These are phyloP conservation scores for Claviceps africana DNA, from an alignment of 2,329 filamentous ascomycete genomes.

Conservation along the genomic window DNA sequence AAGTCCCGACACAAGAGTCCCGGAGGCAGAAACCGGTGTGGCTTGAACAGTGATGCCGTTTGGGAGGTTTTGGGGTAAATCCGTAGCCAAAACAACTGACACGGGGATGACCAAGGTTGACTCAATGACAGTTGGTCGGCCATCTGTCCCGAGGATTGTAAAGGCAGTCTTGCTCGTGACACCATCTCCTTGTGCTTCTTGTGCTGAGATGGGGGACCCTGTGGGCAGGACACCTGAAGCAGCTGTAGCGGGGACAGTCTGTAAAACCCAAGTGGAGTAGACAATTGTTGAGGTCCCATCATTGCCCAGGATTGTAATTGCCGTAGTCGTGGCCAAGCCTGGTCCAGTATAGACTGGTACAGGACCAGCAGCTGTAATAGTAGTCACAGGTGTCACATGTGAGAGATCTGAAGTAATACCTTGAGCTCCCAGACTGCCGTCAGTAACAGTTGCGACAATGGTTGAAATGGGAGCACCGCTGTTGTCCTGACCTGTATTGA, in stretches of 20 bases:
- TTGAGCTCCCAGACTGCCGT: constrained; percentile 1
- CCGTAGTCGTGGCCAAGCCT: constrained; percentile 3
- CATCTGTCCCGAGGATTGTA: constrained; percentile 20
- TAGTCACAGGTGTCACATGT: constrained; percentile 4
- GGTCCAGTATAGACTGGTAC: constrained; percentile 3
- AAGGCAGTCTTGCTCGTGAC: constrained; percentile 9
- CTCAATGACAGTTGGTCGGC: constrained; percentile 20
- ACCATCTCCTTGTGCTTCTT: constrained; percentile 5
- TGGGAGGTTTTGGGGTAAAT: constrained; percentile 5
- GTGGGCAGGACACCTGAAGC: constrained; percentile 3
- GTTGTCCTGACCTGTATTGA: constrained; percentile 1
- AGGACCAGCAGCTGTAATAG: constrained; percentile 4
- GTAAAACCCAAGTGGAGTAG: constrained; percentile 5
- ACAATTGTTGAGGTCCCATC: constrained; percentile 7
- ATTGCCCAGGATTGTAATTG: constrained; percentile 4
- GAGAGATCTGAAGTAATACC: not conserved
- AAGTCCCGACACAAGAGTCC: constrained; percentile 5
- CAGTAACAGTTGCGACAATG: not conserved
- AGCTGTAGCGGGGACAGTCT: constrained; percentile 2
- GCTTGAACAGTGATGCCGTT: constrained; percentile 5
- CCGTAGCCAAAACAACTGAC: constrained; percentile 6
- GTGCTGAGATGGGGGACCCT: not conserved
- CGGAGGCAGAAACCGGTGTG: constrained; percentile 2
- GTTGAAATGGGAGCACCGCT: not conserved
- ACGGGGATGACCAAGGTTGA: constrained; percentile 19